phyloP scores from a whole-genome alignment of 2,329 filamentous ascomycete genomes.

The Cladosporium sp. region DNA sequence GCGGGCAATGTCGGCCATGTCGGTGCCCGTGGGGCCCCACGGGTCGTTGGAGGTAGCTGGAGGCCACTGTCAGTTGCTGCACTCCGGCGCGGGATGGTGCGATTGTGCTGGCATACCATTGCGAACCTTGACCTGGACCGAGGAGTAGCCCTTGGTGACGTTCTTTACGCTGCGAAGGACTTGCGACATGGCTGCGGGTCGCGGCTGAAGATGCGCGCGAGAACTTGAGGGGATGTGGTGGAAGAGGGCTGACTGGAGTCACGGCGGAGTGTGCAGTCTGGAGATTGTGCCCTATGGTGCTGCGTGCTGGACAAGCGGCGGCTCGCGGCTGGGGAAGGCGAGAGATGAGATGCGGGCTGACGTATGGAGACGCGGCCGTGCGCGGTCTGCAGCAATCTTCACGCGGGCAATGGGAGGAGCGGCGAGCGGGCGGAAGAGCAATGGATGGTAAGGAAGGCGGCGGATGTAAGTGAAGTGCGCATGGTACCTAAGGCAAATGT shows the following conservation, averaged over 20 bases:
- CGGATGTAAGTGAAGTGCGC: too few species aligned
- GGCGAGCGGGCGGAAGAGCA: too few species aligned
- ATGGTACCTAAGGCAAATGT: too few species aligned
- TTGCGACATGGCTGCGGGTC: constrained; percentile 68
- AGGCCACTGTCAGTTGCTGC: constrained; percentile 19
- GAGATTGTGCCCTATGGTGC: too few species aligned
- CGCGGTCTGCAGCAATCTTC: too few species aligned
- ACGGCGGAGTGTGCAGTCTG: background rate
- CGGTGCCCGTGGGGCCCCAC: constrained; percentile 95
- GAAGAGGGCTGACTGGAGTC: background rate
- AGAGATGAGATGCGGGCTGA: too few species aligned
- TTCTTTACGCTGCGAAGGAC: constrained; percentile 98
- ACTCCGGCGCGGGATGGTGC: constrained; percentile 17
- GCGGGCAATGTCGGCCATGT: constrained; percentile 98
- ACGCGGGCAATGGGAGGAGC: too few species aligned
- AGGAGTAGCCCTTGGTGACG: constrained; percentile 97
- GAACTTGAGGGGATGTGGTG: background rate
- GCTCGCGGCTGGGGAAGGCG: too few species aligned
- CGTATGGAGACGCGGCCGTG: too few species aligned
- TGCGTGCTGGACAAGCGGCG: too few species aligned
- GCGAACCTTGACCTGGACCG: constrained; percentile 94
- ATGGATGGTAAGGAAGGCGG: too few species aligned
- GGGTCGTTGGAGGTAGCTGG: constrained; percentile 96
- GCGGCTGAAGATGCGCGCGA: constrained; percentile 4
- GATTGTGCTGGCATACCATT: constrained; percentile 61